Conservation (phyloP, 116 monocot genomes). For the Zostera marina region DNA sequence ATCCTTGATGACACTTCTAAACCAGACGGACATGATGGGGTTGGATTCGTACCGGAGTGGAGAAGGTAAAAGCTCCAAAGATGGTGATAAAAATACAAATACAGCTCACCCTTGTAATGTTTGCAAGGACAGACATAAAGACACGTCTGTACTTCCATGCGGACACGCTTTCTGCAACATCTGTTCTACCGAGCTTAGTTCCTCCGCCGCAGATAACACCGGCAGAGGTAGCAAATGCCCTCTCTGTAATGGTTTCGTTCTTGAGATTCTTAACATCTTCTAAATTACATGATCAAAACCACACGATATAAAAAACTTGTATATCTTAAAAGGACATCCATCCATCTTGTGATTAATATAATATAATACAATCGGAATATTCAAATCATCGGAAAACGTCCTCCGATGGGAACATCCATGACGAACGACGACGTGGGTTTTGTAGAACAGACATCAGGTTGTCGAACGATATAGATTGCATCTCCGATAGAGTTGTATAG, state of each 20-base stretch:
- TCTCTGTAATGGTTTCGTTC: constrained; percentile 56
- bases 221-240: constrained; percentile 40
- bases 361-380: too few species aligned
- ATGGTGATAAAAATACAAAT: constrained; percentile 1
- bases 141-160: constrained; percentile 59
- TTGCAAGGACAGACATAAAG: constrained; percentile 66
- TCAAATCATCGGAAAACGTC: too few species aligned
- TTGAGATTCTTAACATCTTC: constrained; percentile 71
- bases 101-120: constrained; percentile 47
- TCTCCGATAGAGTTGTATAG: constrained; percentile 41
- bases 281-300: constrained; percentile 9
- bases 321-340: too few species aligned
- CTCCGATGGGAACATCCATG: not conserved
- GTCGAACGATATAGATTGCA: constrained; percentile 67
- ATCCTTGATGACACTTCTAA: constrained; percentile 61
- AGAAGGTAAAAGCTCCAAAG: constrained; percentile 11
- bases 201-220: constrained; percentile 9
- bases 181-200: constrained; percentile 55
- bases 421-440: not conserved
- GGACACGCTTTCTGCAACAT: constrained; percentile 89
- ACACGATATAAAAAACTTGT: too few species aligned
- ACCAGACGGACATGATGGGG: constrained; percentile 28
- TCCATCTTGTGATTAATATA: too few species aligned
- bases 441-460: constrained; percentile 44
- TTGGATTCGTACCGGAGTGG: not conserved